Evolutionary conservation across 345 rosid genomes (phyloP).

Genomic region (Odontarrhena argentea): DNA sequence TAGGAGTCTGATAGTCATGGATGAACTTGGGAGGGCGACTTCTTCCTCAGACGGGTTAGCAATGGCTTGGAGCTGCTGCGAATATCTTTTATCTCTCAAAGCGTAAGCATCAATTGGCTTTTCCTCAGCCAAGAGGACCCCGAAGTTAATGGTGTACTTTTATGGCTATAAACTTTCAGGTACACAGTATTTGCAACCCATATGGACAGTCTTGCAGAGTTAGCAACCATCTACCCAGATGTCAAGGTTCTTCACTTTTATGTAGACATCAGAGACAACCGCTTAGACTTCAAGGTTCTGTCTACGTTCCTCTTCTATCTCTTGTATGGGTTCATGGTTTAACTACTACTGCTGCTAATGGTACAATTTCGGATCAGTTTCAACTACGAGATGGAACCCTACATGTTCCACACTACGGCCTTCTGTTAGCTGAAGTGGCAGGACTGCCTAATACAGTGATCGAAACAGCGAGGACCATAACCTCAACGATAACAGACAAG

Average conservation of each 20-base stretch:
- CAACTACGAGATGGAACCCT: slow-evolving; percentile 79
- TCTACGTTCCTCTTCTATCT: slow-evolving; percentile 1
- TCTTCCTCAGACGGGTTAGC: slow-evolving; percentile 95
- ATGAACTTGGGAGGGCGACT: slow-evolving; percentile 98
- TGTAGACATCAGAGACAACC: slow-evolving; percentile 70
- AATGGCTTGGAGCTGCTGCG: slow-evolving; percentile 98
- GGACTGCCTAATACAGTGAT: slow-evolving; percentile 82
- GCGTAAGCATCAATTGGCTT: slow-evolving; percentile 54
- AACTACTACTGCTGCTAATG: slow-evolving; percentile 15
- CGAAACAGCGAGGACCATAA: slow-evolving; percentile 77
- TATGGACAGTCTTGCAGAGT: slow-evolving; percentile 80
- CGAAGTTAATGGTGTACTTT: slow-evolving; percentile 6
- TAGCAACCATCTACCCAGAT: slow-evolving; percentile 84
- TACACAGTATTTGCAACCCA: slow-evolving; percentile 85
- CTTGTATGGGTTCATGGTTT: slow-evolving; percentile 2
- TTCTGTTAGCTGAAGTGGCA: slow-evolving; percentile 78
- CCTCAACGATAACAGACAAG: slow-evolving; percentile 66
- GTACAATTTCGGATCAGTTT: slow-evolving; percentile 48
- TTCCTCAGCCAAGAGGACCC: slow-evolving; percentile 1
- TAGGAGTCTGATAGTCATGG: slow-evolving; percentile 92
- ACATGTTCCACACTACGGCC: slow-evolving; percentile 84
- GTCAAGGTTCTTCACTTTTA: slow-evolving; percentile 79
- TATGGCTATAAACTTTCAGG: slow-evolving; percentile 48
- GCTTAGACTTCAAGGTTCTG: slow-evolving; percentile 84
- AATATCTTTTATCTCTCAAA: slow-evolving; percentile 73